These are phyloP conservation scores for Trichoderma sp. DNA, from an alignment of 2,329 filamentous ascomycete genomes.

Conservation along the genomic window DNA sequence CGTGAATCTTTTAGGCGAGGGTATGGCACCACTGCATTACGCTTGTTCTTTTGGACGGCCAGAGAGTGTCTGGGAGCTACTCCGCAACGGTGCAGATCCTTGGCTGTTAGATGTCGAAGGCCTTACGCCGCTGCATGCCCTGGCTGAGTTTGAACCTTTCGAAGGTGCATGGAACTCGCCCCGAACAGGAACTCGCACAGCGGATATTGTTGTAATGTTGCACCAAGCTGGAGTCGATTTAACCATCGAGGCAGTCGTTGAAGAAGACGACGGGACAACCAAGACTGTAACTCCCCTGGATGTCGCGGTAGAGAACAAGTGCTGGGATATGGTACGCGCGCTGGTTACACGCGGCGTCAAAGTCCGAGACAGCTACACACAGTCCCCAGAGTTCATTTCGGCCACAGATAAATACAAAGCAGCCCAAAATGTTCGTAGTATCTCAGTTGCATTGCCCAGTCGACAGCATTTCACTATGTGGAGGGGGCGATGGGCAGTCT, in stretches of 20 bases:
- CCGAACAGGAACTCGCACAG: neutral
- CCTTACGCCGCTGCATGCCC: neutral
- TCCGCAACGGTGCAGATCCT: neutral
- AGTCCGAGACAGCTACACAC: neutral
- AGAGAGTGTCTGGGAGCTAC: slow-evolving; percentile 1
- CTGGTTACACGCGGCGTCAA: neutral
- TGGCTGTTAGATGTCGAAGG: neutral
- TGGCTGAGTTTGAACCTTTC: neutral
- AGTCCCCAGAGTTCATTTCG: neutral
- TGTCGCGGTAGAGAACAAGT: neutral
- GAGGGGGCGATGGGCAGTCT: neutral
- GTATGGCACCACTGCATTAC: neutral
- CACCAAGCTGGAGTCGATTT: neutral
- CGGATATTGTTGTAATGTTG: neutral
- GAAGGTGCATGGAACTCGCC: neutral
- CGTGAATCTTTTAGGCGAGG: neutral
- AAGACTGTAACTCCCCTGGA: neutral
- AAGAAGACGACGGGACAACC: neutral
- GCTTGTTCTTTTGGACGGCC: neutral
- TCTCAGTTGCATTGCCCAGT: neutral
- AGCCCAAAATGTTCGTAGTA: neutral
- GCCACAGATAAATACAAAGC: neutral
- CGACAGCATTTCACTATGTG: neutral
- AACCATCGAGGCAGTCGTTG: neutral
- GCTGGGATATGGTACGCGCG: neutral